These are phyloP conservation scores for Talaromyces sp. DNA, from an alignment of 2,329 filamentous ascomycete genomes.

Conservation along the genomic window DNA sequence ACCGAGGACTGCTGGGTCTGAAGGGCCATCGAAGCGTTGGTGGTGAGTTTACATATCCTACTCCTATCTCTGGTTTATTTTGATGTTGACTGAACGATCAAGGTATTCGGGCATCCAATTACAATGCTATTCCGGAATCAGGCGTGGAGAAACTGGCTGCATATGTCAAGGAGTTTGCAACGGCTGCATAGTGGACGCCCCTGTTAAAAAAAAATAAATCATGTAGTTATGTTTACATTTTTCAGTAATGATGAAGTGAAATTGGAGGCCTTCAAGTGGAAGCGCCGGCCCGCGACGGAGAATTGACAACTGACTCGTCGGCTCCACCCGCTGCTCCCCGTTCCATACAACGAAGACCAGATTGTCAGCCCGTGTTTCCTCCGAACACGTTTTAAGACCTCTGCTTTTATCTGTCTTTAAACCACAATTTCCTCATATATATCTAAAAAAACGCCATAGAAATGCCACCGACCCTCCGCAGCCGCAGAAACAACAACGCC, in stretches of 20 bases:
- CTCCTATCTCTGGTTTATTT: neutral
- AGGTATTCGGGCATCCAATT: constrained; percentile 78
- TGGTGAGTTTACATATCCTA: constrained; percentile 28
- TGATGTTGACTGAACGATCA: neutral
- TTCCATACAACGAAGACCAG: neutral
- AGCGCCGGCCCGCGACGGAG: neutral
- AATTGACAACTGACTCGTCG: neutral
- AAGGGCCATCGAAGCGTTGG: constrained; percentile 87
- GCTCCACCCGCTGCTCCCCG: neutral
- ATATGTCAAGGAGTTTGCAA: constrained; percentile 53
- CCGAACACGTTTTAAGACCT: neutral
- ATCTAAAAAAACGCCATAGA: neutral
- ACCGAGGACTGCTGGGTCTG: constrained; percentile 67
- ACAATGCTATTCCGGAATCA: constrained; percentile 69
- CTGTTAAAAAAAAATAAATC: neutral
- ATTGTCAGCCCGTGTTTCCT: neutral
- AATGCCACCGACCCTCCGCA: constrained; percentile 10
- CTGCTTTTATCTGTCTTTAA: neutral
- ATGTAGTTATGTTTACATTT: neutral
- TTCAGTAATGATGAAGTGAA: neutral
- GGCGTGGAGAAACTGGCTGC: constrained; percentile 40
- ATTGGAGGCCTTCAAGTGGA: neutral
- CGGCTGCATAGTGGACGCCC: neutral
- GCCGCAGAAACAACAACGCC: constrained; percentile 2
- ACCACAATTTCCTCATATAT: neutral